A percentile compares a stretch with the other conserved stretches of the same genome.
Conservation (phyloP, 2,329 filamentous ascomycete genomes). For the Zasmidium citrigriseum region DNA sequence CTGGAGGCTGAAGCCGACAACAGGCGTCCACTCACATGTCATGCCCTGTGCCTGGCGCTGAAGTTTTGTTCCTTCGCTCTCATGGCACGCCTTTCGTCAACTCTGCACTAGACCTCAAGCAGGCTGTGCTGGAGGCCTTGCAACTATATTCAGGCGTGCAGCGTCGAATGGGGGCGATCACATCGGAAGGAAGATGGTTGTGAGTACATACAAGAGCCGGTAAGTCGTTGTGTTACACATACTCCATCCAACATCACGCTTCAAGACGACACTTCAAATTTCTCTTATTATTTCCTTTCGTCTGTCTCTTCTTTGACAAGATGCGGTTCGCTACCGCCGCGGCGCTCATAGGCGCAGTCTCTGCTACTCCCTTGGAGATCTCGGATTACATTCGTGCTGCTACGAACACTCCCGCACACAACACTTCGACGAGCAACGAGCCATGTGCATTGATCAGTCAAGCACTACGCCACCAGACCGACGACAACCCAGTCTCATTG, state of each 20-base stretch:
- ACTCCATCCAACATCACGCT: not conserved
- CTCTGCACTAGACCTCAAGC: not conserved
- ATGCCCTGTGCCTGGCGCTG: not conserved
- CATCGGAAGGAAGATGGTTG: not conserved
- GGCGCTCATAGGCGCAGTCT: not conserved
- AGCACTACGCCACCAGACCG: not conserved
- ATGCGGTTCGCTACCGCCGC: constrained; percentile 8
- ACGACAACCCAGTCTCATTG: not conserved
- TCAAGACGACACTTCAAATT: not conserved
- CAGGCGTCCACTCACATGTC: not conserved
- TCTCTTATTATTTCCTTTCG: constrained; percentile 6
- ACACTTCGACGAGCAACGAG: not conserved
- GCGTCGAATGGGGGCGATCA: not conserved
- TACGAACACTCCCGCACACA: not conserved
- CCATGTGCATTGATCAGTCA: not conserved
- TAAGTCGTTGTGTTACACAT: not conserved
- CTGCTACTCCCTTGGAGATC: constrained; percentile 7
- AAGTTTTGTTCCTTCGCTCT: not conserved
- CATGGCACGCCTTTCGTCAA: not conserved
- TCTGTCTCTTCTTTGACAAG: not conserved
- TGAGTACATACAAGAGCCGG: not conserved
- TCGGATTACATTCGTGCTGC: constrained; percentile 13
- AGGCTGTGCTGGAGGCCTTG: not conserved
- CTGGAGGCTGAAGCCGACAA: not conserved
- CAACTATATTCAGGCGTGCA: not conserved